Conservation (phyloP, 768 basidiomycete species). For the Russula emetica region DNA sequence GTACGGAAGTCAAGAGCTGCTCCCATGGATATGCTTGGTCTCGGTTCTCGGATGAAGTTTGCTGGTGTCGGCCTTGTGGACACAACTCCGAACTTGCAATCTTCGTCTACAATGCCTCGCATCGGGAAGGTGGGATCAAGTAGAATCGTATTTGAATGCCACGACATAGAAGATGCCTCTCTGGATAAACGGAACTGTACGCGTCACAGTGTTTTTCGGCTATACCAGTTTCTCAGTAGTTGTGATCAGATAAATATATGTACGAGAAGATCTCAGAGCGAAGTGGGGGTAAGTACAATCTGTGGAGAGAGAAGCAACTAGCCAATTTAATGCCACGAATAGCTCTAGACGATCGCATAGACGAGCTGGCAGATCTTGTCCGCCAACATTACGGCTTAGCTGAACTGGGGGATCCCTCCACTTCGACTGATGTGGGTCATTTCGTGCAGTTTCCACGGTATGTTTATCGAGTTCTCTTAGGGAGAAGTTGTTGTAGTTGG, state of each 20-base stretch:
- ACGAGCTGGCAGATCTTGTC: conserved; percentile 75
- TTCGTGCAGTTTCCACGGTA: not conserved
- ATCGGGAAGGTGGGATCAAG: conserved; percentile 15
- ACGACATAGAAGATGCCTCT: conserved; percentile 19
- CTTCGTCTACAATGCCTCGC: not conserved
- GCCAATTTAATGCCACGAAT: conserved; percentile 1
- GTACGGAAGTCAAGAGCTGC: not conserved
- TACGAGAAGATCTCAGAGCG: conserved; percentile 85
- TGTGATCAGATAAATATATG: conserved; percentile 74
- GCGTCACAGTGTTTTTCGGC: conserved; percentile 28
- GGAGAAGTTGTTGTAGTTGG: conserved; percentile 33
- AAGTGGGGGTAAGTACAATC: conserved; percentile 58
- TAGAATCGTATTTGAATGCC: conserved; percentile 15
- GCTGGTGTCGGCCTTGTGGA: conserved; percentile 19
- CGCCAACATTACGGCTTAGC: conserved; percentile 61
- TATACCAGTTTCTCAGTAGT: conserved; percentile 3
- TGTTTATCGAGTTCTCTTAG: conserved; percentile 31
- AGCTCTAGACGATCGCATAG: conserved; percentile 86
- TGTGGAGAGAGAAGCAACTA: not conserved
- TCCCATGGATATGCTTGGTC: conserved; percentile 24
- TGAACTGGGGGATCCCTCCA: conserved; percentile 77
- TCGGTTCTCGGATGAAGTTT: conserved; percentile 35
- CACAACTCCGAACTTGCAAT: not conserved
- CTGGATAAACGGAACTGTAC: conserved; percentile 53
- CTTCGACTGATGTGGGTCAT: conserved; percentile 46